Evolutionary conservation across 331 rosid genomes (phyloP), one percentile per base, ranked within the genome.

Genomic region (Malus hybrid): DNA sequence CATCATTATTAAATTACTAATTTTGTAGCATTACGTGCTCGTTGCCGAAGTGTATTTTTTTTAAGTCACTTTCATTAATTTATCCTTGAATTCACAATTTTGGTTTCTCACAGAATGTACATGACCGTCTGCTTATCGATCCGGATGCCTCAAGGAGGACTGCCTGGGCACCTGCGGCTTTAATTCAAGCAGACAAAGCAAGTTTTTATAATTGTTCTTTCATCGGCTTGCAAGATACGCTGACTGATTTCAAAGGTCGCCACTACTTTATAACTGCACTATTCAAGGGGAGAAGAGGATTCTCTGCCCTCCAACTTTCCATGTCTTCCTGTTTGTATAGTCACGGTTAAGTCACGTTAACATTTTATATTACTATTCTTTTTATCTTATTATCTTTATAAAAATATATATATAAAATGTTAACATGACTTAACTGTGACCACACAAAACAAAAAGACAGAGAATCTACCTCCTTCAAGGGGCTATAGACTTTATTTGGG

Each of bases 401-500:
- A 22, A 22, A 22, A 22, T 22, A 22, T 22, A 22, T 22, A 22
- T 24, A 24, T 24, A 24, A 24, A 24, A 24, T 24, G 24, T 24
- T 24, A 24, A 24, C 24, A 1, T 24, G 1, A 24, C 24, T 24
- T 24, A 24, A 24, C 24, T 1, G 24, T 24, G 24, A 24, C 1
- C 24, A 24, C 24, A 24, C 24, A 24, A 24, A 24, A 24, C 24
- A 24, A 1, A 24, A 24, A 24, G 24, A 1, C 24, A 24, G 1
- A 24, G 24, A 24, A 24, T 24, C 24, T 24, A 24, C 24, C 24
- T 24, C 24, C 24, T 77, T 29, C 68, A 74, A 74, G 85, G 85
- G 22, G 82, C 71, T 2, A 62, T 82, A 6, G 74, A 81, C 70
- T 73, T 82, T 63, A 81, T 82, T 2, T 82, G 63, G 48, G 79